Evolutionary conservation across 805 yeast genomes (phyloP).

Genomic region (Starmerella khaoyaiensis): DNA sequence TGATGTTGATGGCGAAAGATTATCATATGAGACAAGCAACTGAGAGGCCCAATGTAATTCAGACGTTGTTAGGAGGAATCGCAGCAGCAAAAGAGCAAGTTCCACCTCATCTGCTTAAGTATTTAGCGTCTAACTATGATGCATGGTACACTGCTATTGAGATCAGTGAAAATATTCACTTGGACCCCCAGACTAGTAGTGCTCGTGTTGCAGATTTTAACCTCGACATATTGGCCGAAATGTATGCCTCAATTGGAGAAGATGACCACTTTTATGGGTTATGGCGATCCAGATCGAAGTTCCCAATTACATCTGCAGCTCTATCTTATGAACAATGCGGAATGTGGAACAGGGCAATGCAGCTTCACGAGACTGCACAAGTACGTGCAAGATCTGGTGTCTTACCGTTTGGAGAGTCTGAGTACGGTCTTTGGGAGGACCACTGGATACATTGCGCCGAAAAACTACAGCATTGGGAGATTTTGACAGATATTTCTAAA

Average conservation of each 20-base stretch:
- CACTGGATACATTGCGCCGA: conserved; percentile 97
- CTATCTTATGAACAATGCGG: conserved; percentile 91
- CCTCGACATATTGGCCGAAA: conserved; percentile 79
- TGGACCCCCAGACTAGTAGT: conserved; percentile 49
- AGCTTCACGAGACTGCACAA: conserved; percentile 90
- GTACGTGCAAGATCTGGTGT: conserved; percentile 92
- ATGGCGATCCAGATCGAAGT: conserved; percentile 95
- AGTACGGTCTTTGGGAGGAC: conserved; percentile 94
- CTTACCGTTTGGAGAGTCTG: conserved; percentile 88
- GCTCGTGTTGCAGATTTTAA: conserved; percentile 69
- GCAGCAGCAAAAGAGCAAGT: conserved; percentile 49
- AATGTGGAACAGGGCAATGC: conserved; percentile 86
- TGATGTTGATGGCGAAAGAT: conserved; percentile 71
- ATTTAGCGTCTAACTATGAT: conserved; percentile 71
- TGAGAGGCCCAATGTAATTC: conserved; percentile 73
- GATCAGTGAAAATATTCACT: conserved; percentile 60
- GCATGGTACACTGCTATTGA: conserved; percentile 85
- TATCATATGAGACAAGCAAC: conserved; percentile 87
- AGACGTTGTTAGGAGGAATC: conserved; percentile 72
- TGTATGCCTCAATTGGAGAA: conserved; percentile 79
- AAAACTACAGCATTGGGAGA: conserved; percentile 95
- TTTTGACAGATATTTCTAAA: conserved; percentile 86
- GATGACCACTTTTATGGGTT: conserved; percentile 95
- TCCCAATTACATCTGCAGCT: conserved; percentile 84
- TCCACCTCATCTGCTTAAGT: conserved; percentile 89